phyloP scores from a whole-genome alignment of 345 rosid species.

The Ceriops tagal region DNA sequence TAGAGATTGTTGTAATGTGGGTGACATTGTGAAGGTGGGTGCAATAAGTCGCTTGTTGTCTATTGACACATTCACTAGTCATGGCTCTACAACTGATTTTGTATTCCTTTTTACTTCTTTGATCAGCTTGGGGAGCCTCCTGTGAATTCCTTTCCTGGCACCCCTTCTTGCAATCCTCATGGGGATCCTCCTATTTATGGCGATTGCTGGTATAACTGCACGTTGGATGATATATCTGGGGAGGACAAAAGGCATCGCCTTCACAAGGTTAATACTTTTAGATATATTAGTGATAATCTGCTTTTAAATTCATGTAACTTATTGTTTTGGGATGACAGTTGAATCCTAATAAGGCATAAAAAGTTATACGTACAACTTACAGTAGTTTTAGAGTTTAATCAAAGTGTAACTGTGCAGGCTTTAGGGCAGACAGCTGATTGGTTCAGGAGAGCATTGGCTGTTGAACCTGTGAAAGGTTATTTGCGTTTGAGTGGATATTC shows the following conservation, averaged over 20 bases:
- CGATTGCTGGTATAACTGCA: constrained; percentile 99
- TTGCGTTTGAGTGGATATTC: constrained; percentile 97
- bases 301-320: not conserved
- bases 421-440: constrained; percentile 90
- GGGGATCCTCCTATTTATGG: constrained; percentile 73
- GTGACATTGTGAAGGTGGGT: constrained; percentile 85
- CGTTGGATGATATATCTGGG: constrained; percentile 82
- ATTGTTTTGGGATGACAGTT: not conserved
- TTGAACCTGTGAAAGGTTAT: constrained; percentile 96
- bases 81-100: constrained; percentile 12
- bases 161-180: constrained; percentile 74
- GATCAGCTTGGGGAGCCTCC: constrained; percentile 93
- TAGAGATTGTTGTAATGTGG: constrained; percentile 81
- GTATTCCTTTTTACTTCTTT: constrained; percentile 15
- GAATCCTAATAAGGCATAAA: not conserved
- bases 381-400: constrained; percentile 12
- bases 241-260: constrained; percentile 84
- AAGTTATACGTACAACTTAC: not conserved
- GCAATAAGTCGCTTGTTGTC: constrained; percentile 12
- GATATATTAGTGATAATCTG: not conserved
- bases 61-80: not conserved
- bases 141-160: constrained; percentile 38
- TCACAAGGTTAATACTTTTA: constrained; percentile 56
- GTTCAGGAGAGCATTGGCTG: constrained; percentile 88
- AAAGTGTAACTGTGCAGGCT: constrained; percentile 54